These are phyloP conservation scores for Cubamyces lactineus DNA, from an alignment of 768 basidiomycete species.

Conservation along the genomic window DNA sequence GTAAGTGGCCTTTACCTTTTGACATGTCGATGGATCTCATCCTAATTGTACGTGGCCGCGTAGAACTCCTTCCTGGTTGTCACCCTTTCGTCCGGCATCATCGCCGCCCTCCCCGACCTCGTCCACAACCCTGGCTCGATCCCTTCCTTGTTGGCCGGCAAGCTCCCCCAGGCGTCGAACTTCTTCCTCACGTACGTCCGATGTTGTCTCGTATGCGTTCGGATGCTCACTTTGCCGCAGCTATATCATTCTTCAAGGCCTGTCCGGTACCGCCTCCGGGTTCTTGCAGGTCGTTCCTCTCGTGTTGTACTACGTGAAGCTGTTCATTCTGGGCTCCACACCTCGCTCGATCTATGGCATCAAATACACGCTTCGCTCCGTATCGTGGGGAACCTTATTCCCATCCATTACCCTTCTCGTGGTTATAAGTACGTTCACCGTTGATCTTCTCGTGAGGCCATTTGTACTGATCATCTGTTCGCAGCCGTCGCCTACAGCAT, in stretches of 20 bases:
- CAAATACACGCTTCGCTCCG: constrained; percentile 70
- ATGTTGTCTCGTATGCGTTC: background rate
- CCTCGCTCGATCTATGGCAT: constrained; percentile 84
- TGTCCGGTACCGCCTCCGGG: constrained; percentile 77
- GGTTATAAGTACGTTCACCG: constrained; percentile 67
- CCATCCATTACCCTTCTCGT: constrained; percentile 75
- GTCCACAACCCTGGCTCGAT: constrained; percentile 68
- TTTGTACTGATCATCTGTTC: constrained; percentile 5
- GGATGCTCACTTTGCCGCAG: constrained; percentile 37
- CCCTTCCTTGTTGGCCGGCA: constrained; percentile 70
- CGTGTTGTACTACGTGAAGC: constrained; percentile 87
- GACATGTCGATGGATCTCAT: background rate
- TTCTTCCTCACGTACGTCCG: constrained; percentile 83
- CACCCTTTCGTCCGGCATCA: constrained; percentile 81
- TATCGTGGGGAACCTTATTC: constrained; percentile 79
- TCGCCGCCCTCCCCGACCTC: constrained; percentile 67
- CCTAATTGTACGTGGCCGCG: background rate
- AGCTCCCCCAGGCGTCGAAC: constrained; percentile 82
- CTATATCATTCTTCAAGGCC: constrained; percentile 79
- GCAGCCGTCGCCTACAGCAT: constrained; percentile 79
- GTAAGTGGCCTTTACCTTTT: constrained; percentile 47
- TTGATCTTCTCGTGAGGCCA: background rate
- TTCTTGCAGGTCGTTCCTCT: constrained; percentile 80
- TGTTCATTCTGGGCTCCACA: constrained; percentile 85
- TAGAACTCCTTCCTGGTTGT: constrained; percentile 95